Base-by-base conservation (phyloP, 2,329 filamentous ascomycete species). In the Sordariomycetes sp. region DNA sequence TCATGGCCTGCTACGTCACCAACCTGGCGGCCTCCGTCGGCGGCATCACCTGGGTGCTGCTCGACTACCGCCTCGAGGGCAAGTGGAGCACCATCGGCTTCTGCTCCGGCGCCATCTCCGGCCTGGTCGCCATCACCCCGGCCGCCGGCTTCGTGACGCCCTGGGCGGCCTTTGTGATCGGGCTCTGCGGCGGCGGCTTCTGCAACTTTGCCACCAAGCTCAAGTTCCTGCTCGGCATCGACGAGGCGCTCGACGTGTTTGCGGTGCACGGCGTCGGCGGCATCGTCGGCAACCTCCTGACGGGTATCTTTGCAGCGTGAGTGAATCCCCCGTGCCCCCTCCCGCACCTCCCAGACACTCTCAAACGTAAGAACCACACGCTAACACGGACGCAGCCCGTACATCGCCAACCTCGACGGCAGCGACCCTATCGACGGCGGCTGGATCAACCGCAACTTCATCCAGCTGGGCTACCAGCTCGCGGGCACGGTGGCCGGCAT, bases 21-120 rank as follows among this genome's bases (percentile, higher is more conserved):
- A 93, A 96, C 72, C 77, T 96, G 24, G 87, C 92, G 53, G 92
- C 92, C 22, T 89, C 85, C 43, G 82, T 89, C 28, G 91, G 86
- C 59, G 90, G 87, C 60, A 81, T 96, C 60, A 89, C 87, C 61
- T 96, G 90, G 91, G 87, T 86, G 67, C 73, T 95, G 35, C 80
- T 96, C 59, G 91, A 96, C 68, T 96, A 94, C 74, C 85, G 90
- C 57, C 83, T 96, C n/a, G 90, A 96, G 76, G 83, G 80, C 69
- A 96, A 96, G 74, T 97, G 90, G 89, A 93, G 88, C 62, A 90
- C 93, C 74, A 88, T 96, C 65, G 91, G 90, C 53, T 92, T 92
- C 88, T 94, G 90, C 78, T 94, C 90, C 46, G 92, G 92, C 61
- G 86, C 85, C 64, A 92, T 97, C 68, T 87, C 89, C 32, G 89